Conservation (phyloP, 2,329 filamentous ascomycete species). For the Endoconidiophora laricicola region DNA sequence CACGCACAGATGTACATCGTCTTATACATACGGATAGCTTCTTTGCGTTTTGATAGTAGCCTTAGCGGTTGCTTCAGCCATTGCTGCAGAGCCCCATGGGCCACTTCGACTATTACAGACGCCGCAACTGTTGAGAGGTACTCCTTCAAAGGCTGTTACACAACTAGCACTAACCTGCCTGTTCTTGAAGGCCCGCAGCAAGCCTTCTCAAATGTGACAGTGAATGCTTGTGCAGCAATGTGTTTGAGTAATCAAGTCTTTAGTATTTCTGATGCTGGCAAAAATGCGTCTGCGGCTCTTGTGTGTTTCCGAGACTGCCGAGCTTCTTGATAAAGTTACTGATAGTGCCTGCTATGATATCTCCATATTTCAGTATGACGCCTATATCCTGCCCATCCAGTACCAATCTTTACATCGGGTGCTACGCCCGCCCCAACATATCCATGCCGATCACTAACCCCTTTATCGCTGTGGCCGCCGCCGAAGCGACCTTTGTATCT, state of each 20-base stretch:
- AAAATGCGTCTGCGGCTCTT: background rate
- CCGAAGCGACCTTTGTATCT: background rate
- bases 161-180: background rate
- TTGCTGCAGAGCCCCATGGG: too few species aligned
- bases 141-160: conserved; percentile 1
- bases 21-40: too few species aligned
- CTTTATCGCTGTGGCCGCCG: background rate
- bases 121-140: background rate
- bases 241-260: background rate
- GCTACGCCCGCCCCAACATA: background rate
- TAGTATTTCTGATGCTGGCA: background rate
- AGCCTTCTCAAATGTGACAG: background rate
- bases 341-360: background rate
- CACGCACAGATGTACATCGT: too few species aligned
- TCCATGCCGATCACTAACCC: background rate
- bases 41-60: too few species aligned
- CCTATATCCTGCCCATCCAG: background rate
- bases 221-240: background rate
- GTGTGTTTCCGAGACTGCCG: background rate
- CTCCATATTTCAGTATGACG: background rate
- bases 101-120: too few species aligned
- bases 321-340: background rate
- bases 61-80: too few species aligned
- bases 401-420: conserved; percentile 6
- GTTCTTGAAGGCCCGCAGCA: background rate